Evolutionary conservation across 345 rosid species (phyloP), one percentile per base, ranked within the genome.

Genomic region (Dipteronia dyeriana): DNA sequence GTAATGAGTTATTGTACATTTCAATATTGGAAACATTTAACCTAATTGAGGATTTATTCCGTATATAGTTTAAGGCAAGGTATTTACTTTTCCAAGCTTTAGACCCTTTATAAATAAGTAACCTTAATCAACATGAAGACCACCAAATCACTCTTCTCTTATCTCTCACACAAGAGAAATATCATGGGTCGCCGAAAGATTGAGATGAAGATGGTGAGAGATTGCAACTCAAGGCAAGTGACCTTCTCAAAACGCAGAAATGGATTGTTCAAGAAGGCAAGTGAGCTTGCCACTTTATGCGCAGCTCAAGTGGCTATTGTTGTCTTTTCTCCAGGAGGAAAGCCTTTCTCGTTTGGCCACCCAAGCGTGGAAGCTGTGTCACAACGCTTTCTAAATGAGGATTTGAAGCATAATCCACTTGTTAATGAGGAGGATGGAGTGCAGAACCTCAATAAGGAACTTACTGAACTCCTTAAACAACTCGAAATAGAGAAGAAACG

Each of bases 261-360:
- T 0, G 94, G 96, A 38, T 75, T 91, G 65, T 91, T 90, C 89
- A 90, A 90, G 88, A 91, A 91, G 75, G 94, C 92, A 0, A 81
- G 85, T 47, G 92, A 88, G 79, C 82, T 90, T 1, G 84, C 89
- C 11, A 86, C 82, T 9, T 84, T 91, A n/a, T 90, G 94, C 39
- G 90, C 81, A 4, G 89, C 86, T 2, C 85, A 91, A 60, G 57
- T 90, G 20, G 89, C 88, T 31, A 85, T 90, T 9, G 82, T 91
- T 2, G 92, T 91, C 43, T 90, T 88, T 76, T 91, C 96, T 53
- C 94, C 96, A 0, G 94, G 94, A 3, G 90, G 91, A n/a, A 90
- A 90, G 70, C 91, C 94, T 22, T 91, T 81, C 72, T 88, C 91
- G 1, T 91, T 87, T 25, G 96, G 92, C 17, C 83, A 90, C 71